Evolutionary conservation across 2,329 filamentous ascomycete species (phyloP).

Genomic region (Sarocladium kiliense): DNA sequence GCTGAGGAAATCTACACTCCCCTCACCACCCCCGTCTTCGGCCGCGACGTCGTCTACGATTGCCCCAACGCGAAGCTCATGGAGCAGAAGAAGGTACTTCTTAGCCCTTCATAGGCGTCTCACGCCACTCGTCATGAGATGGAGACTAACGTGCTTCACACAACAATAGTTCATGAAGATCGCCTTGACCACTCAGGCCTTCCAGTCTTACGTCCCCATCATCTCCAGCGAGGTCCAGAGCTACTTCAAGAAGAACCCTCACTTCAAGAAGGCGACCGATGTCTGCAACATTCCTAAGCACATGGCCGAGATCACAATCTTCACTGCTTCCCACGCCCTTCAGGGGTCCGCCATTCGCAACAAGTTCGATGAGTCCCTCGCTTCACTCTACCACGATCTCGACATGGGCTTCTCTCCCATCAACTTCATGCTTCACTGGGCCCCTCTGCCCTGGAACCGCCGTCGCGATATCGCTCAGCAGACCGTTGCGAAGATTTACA

Average conservation of each 20-base stretch:
- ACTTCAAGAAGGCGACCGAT: conserved; percentile 64
- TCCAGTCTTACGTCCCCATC: conserved; percentile 70
- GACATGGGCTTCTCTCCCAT: conserved; percentile 86
- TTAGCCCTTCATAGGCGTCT: background rate
- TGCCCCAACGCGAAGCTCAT: conserved; percentile 88
- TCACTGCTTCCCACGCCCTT: conserved; percentile 79
- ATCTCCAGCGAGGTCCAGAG: conserved; percentile 69
- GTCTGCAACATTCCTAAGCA: conserved; percentile 66
- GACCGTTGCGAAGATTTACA: conserved; percentile 77
- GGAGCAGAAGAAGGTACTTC: conserved; percentile 85
- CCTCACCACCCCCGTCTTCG: conserved; percentile 68
- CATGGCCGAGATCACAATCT: conserved; percentile 85
- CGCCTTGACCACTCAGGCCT: conserved; percentile 69
- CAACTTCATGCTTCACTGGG: conserved; percentile 89
- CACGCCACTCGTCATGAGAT: background rate
- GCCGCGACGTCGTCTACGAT: conserved; percentile 83
- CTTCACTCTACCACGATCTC: conserved; percentile 79
- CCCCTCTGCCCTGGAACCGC: conserved; percentile 82
- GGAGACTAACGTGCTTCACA: background rate
- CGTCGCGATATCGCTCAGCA: conserved; percentile 73
- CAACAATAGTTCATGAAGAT: conserved; percentile 69
- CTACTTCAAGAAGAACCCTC: conserved; percentile 63
- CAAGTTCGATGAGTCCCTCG: conserved; percentile 75
- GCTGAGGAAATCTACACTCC: conserved; percentile 87
- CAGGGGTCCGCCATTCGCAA: conserved; percentile 80